Conservation (phyloP, 768 basidiomycete species). For the Megacollybia marginata region DNA sequence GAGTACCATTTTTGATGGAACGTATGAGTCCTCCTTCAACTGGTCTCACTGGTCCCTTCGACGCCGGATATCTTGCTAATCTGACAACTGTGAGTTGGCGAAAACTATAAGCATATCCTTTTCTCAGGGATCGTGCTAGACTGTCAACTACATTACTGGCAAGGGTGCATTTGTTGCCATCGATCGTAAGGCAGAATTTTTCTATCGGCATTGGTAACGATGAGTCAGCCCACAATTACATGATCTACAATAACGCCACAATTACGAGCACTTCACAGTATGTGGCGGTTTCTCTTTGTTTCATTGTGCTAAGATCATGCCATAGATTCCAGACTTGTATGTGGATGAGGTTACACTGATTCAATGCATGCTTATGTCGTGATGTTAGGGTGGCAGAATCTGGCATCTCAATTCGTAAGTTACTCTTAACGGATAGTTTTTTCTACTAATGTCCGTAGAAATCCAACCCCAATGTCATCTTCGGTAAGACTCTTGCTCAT, state of each 20-base stretch:
- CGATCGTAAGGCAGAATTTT: conserved; percentile 34
- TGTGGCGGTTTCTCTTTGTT: conserved; percentile 10
- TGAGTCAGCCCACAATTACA: conserved; percentile 48
- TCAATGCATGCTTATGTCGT: not conserved
- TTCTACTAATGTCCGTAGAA: conserved; percentile 18
- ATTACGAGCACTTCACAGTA: conserved; percentile 43
- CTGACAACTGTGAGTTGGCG: conserved; percentile 31
- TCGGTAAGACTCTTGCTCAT: conserved; percentile 26
- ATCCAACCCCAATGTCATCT: conserved; percentile 47
- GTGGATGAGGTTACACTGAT: conserved; percentile 6
- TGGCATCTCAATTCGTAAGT: conserved; percentile 47
- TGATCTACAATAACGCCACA: conserved; percentile 47
- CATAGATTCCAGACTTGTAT: conserved; percentile 42
- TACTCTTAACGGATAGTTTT: not conserved
- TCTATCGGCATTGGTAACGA: too few species aligned
- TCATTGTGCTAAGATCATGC: not conserved
- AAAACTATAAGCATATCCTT: not conserved
- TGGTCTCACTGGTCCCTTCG: conserved; percentile 48
- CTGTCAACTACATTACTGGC: conserved; percentile 50
- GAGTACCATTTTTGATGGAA: conserved; percentile 53
- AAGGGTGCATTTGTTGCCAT: conserved; percentile 52
- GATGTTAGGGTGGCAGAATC: conserved; percentile 45
- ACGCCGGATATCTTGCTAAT: conserved; percentile 43
- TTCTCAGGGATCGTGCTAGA: conserved; percentile 20
- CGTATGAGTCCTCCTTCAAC: conserved; percentile 44